Evolutionary conservation across 225 moss, liverwort and hornwort genomes (phyloP).

Genomic region (Ulota crispa): DNA sequence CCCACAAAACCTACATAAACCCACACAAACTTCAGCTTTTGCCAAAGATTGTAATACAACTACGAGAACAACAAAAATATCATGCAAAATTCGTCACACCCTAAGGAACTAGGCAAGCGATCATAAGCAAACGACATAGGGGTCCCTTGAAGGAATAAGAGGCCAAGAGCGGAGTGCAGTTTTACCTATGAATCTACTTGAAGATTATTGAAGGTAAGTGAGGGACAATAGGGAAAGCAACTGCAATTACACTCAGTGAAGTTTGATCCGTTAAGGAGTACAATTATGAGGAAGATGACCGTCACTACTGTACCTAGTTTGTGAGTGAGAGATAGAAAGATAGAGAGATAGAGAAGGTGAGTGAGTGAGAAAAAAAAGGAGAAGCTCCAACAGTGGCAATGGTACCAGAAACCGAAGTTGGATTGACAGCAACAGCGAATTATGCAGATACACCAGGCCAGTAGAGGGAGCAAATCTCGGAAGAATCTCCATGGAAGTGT

Average conservation of each 20-base stretch:
- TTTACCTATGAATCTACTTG: neutral
- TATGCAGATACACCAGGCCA: neutral
- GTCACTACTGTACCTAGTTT: constrained; percentile 35
- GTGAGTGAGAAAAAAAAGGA: too few relatives aligned
- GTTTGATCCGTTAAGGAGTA: constrained; percentile 35
- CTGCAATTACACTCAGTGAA: constrained; percentile 20
- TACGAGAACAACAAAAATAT: too few relatives aligned
- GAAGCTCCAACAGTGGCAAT: neutral
- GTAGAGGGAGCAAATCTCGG: neutral
- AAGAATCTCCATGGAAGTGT: constrained; percentile 4
- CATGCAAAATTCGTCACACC: too few relatives aligned
- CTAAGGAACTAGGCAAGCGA: neutral
- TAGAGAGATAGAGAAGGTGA: too few relatives aligned
- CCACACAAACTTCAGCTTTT: too few relatives aligned
- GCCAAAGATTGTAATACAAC: too few relatives aligned
- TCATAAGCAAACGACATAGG: neutral
- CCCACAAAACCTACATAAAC: neutral
- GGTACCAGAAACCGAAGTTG: constrained; percentile 17
- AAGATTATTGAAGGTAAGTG: constrained; percentile 16
- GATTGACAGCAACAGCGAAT: constrained; percentile 29
- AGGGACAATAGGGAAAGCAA: constrained; percentile 14
- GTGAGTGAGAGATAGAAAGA: neutral
- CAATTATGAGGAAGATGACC: constrained; percentile 32
- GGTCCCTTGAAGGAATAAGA: neutral
- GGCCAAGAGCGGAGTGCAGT: neutral